These are phyloP conservation scores for Centaurea solstitialis DNA, from an alignment of 129 eudicot species.

Conservation along the genomic window DNA sequence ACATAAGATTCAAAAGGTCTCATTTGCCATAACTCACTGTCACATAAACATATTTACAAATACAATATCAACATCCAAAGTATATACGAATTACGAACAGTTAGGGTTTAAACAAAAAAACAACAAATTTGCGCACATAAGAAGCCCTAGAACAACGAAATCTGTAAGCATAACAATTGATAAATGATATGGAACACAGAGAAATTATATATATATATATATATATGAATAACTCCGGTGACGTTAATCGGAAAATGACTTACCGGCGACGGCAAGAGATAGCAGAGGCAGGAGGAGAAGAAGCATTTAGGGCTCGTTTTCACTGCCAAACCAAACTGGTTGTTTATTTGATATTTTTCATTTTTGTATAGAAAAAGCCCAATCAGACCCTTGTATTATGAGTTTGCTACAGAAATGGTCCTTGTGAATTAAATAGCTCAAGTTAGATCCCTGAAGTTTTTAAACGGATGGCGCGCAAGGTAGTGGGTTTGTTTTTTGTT, in stretches of 20 bases:
- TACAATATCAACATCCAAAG: not conserved
- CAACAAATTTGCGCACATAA: slow-evolving; percentile 10
- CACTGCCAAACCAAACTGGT: not conserved
- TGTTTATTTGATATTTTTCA: not conserved
- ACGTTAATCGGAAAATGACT: slow-evolving; percentile 5
- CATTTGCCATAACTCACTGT: not conserved
- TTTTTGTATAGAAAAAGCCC: not conserved
- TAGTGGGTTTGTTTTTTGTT: too few species aligned
- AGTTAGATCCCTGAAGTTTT: not conserved
- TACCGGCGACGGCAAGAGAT: slow-evolving; percentile 8
- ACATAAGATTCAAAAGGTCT: not conserved
- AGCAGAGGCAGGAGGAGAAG: slow-evolving; percentile 11
- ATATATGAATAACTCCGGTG: slow-evolving; percentile 4
- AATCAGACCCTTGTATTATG: not conserved
- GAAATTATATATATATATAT: too few species aligned
- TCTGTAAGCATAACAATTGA: not conserved
- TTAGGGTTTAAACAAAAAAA: not conserved
- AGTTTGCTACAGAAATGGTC: not conserved
- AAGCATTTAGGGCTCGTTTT: slow-evolving; percentile 20
- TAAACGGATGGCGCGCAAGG: too few species aligned
- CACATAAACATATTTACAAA: not conserved
- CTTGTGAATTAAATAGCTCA: not conserved
- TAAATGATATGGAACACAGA: not conserved
- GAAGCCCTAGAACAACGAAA: slow-evolving; percentile 12
- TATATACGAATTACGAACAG: not conserved